phyloP scores from a whole-genome alignment of 192 early-diverging fungal species.

The Backusella mclennaniae region DNA sequence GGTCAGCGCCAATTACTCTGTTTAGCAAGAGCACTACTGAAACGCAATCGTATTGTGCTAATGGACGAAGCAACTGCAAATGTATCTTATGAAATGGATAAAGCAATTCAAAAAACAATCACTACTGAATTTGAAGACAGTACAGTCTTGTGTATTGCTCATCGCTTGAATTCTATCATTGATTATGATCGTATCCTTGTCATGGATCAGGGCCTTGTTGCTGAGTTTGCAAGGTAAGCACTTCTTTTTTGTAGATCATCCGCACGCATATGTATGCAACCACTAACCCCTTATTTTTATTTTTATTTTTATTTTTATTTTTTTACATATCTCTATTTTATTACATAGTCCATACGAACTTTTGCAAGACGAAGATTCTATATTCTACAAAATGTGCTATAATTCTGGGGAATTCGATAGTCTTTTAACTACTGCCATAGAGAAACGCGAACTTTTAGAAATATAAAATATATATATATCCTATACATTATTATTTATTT shows the following conservation, averaged over 20 bases:
- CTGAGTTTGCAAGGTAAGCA: constrained; percentile 69
- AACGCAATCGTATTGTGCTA: constrained; percentile 43
- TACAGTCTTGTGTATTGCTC: constrained; percentile 64
- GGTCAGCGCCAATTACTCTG: constrained; percentile 79
- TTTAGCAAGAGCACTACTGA: constrained; percentile 75
- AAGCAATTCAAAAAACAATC: constrained; percentile 53
- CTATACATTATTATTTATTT: background rate
- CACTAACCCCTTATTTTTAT: background rate
- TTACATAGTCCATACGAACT: constrained; percentile 61
- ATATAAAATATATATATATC: background rate
- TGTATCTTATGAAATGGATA: constrained; percentile 56
- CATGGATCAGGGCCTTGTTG: constrained; percentile 71
- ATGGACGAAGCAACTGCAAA: constrained; percentile 59
- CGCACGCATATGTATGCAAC: background rate
- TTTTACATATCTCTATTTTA: too few relatives aligned
- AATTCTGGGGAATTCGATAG: constrained; percentile 76
- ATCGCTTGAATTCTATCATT: constrained; percentile 52
- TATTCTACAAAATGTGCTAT: constrained; percentile 75
- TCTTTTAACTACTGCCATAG: constrained; percentile 48
- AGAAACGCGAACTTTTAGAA: constrained; percentile 10
- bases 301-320: background rate
- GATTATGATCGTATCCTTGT: constrained; percentile 73
- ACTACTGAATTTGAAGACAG: constrained; percentile 49
- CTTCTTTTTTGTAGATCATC: constrained; percentile 6
- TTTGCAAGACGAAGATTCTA: constrained; percentile 51